phyloP scores from a whole-genome alignment of 768 basidiomycete genomes.

The Chlorophyllum brunneum region DNA sequence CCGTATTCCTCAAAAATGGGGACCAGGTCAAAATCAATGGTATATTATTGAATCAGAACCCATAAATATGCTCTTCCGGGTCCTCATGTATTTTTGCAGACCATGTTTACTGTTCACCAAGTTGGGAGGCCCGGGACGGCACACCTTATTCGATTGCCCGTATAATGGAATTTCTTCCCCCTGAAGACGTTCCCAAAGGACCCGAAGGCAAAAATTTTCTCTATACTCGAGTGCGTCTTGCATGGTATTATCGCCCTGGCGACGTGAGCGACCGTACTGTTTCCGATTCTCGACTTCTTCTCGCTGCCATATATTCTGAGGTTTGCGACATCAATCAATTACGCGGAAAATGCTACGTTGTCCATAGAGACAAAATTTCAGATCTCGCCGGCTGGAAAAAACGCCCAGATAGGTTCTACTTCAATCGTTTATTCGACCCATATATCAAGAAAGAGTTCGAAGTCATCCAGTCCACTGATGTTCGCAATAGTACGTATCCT shows the following conservation, averaged over 20 bases:
- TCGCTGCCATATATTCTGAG: conserved; percentile 96
- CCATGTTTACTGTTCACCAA: conserved; percentile 95
- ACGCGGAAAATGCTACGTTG: conserved; percentile 89
- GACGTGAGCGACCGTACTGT: conserved; percentile 93
- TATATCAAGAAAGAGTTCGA: conserved; percentile 99
- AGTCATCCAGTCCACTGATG: conserved; percentile 80
- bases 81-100: conserved; percentile 55
- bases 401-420: conserved; percentile 93
- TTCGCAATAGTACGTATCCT: conserved; percentile 76
- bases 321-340: conserved; percentile 93
- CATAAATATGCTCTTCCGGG: conserved; percentile 11
- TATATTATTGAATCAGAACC: conserved; percentile 35
- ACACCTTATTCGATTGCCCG: conserved; percentile 94
- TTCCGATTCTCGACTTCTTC: conserved; percentile 85
- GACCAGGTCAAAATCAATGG: conserved; percentile 86
- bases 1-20: conserved; percentile 73
- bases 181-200: conserved; percentile 66
- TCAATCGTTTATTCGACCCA: conserved; percentile 91
- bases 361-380: conserved; percentile 92
- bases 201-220: conserved; percentile 63
- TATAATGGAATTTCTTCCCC: conserved; percentile 94
- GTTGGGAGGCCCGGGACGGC: conserved; percentile 88
- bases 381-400: conserved; percentile 94
- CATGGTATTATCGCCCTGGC: conserved; percentile 95
- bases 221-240: conserved; percentile 83